A percentile compares a stretch with the other conserved stretches of the same genome.
These are phyloP conservation scores for Mortierella sp. DNA, from an alignment of 371 early-diverging fungal genomes.

Conservation along the genomic window DNA sequence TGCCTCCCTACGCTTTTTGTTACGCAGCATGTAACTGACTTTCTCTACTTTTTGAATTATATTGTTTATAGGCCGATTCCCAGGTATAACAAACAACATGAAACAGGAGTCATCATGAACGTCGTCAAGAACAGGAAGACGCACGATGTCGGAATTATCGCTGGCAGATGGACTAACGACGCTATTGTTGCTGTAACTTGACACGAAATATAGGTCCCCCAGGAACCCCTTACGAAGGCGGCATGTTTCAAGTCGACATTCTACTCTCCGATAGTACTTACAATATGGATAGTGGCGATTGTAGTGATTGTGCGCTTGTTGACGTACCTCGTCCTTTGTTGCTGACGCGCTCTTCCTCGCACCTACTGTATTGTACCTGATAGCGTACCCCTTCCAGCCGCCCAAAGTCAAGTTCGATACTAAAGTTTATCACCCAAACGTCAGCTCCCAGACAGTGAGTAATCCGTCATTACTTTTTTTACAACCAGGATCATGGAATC, in stretches of 20 bases:
- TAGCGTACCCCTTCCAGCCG: slow-evolving; percentile 66
- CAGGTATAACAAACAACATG: slow-evolving; percentile 19
- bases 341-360: background rate
- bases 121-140: background rate
- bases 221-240: slow-evolving; percentile 59
- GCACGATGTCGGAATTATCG: background rate
- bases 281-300: background rate
- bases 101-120: background rate
- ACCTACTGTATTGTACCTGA: background rate
- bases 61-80: slow-evolving; percentile 33
- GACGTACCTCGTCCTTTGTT: background rate
- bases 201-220: slow-evolving; percentile 35
- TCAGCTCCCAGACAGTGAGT: slow-evolving; percentile 69
- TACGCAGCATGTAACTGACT: background rate
- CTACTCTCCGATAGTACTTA: slow-evolving; percentile 43
- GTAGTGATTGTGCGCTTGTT: background rate
- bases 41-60: background rate
- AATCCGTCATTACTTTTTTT: background rate
- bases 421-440: slow-evolving; percentile 66
- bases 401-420: slow-evolving; percentile 68
- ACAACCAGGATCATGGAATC: background rate
- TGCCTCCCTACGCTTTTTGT: background rate
- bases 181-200: background rate
- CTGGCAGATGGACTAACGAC: background rate
- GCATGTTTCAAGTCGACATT: slow-evolving; percentile 62